Percentiles rank a stretch among this genome's conserved stretches.
Conservation (phyloP, 257 asterid genomes). For the Leonotis leonurus region DNA sequence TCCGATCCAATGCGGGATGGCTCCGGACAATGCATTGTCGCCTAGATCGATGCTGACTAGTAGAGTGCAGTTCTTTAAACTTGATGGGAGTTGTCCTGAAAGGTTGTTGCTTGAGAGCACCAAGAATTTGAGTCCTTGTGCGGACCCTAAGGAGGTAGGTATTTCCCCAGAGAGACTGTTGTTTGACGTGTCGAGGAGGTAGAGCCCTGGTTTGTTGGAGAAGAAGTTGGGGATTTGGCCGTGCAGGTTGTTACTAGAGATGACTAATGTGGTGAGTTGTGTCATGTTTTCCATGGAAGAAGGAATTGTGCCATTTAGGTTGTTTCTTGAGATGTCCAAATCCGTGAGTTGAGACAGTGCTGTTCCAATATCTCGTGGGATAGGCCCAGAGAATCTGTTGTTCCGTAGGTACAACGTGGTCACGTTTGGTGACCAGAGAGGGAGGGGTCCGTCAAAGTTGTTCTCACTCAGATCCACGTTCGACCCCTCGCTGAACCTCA, state of each 20-base stretch:
- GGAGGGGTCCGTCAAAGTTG: slow-evolving; percentile 26
- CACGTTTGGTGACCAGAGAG: slow-evolving; percentile 29
- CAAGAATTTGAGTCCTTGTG: slow-evolving; percentile 12
- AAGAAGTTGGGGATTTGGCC: slow-evolving; percentile 28
- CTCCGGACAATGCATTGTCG: slow-evolving; percentile 31
- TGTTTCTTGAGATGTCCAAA: slow-evolving; percentile 26
- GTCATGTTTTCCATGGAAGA: slow-evolving; percentile 15
- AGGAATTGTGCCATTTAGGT: slow-evolving; percentile 25
- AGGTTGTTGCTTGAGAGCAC: slow-evolving; percentile 26
- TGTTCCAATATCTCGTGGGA: slow-evolving; percentile 25
- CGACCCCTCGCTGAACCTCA: not conserved
- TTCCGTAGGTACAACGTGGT: slow-evolving; percentile 25
- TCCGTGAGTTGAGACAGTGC: slow-evolving; percentile 15
- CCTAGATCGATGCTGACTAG: slow-evolving; percentile 27
- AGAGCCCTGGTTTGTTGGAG: slow-evolving; percentile 14
- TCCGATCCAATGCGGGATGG: slow-evolving; percentile 37
- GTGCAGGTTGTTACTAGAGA: slow-evolving; percentile 19
- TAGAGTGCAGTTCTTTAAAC: slow-evolving; percentile 26
- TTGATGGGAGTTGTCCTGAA: slow-evolving; percentile 22
- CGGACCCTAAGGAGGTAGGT: slow-evolving; percentile 28
- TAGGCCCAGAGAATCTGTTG: slow-evolving; percentile 30
- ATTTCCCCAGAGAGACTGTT: slow-evolving; percentile 20
- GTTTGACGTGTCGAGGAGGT: slow-evolving; percentile 27
- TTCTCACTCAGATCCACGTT: slow-evolving; percentile 25
- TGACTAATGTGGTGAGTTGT: slow-evolving; percentile 15